Percentiles rank a stretch among this genome's conserved stretches.
Conservation (phyloP, 495 filamentous ascomycete genomes). For the Tuber melanosporum region DNA sequence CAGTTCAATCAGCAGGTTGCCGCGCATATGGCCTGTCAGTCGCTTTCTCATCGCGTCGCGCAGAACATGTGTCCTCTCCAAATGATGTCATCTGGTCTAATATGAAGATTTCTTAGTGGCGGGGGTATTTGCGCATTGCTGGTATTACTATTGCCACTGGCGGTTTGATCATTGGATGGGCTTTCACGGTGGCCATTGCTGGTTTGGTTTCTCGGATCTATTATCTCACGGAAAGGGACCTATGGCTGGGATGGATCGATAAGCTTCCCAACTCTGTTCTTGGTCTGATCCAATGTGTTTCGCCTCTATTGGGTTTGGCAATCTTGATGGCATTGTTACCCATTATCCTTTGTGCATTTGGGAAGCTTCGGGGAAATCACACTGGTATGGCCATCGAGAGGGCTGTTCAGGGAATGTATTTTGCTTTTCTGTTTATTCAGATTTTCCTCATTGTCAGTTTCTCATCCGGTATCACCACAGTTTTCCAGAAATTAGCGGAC, state of each 20-base stretch:
- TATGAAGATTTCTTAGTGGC: conserved; percentile 95
- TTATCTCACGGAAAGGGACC: conserved; percentile 56
- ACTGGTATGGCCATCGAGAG: conserved; percentile 76
- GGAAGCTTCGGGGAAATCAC: conserved; percentile 67
- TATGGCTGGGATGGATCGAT: conserved; percentile 66
- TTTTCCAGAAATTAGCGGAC: conserved; percentile 57
- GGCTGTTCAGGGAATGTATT: conserved; percentile 85
- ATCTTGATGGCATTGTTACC: conserved; percentile 77
- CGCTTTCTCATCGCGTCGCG: conserved; percentile 82
- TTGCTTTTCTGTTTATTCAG: conserved; percentile 89
- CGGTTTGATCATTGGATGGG: conserved; percentile 82
- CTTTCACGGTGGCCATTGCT: conserved; percentile 83
- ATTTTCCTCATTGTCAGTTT: conserved; percentile 90
- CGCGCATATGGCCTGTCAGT: no score
- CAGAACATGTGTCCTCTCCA: conserved; percentile 93
- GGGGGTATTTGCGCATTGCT: conserved; percentile 68
- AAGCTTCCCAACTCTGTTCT: conserved; percentile 57
- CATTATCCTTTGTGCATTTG: conserved; percentile 65
- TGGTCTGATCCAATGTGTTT: conserved; percentile 73
- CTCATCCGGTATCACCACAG: conserved; percentile 63
- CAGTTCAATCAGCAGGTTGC: conserved; percentile 98
- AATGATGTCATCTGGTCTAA: conserved; percentile 96
- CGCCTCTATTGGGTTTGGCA: conserved; percentile 71
- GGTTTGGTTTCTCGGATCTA: conserved; percentile 70
- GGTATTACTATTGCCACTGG: conserved; percentile 59